Base-by-base conservation (phyloP, 257 asterid genomes). In the Solanum bulbocastanum region DNA sequence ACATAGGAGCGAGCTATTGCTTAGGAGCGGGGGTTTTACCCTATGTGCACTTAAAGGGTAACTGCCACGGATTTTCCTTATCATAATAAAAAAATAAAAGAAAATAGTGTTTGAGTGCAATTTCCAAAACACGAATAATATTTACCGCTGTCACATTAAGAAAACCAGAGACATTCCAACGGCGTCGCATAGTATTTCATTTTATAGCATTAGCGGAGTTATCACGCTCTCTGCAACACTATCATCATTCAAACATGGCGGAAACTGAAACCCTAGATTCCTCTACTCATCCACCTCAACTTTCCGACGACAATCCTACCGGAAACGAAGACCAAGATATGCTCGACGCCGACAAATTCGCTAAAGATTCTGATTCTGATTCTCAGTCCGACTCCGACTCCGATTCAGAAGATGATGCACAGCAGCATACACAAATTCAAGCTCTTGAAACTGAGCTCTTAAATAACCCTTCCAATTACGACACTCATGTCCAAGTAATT, bases 401-500 rank as follows among this genome's bases (percentile, higher is more conserved):
- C 18, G 95, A 91, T 23, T 92, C 94, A 11, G 99, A 95, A 33
- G 93, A 92, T 86, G 99, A 96, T 74, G 93, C 92, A 6, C 93
- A 92, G 83, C 92, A 84, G n/a, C 94, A 92, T 91, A 91, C 92
- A 36, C 95, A 95, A 89, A 87, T 94, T 84, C 95, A 94, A 91
- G 89, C 95, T 82, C 93, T 97, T 20, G 95, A 96, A 92, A 23
- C 92, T 14, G 90, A 88, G 87, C 93, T 97, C 46, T 66, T 86
- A 83, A 89, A 25, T 15, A 94, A 95, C 84, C 94, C 96, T 27
- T 92, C 93, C 90, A 90, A 97, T 90, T 97, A 97, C 91, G 96
- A 93, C 60, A 62, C 95, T 86, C 94, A 95, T 88, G 95, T 93
- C 87, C 96, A 97, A 90, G 99, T 96, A 93, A 25, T 49, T 37